A percentile compares a stretch with the other conserved stretches of the same genome.
Evolutionary conservation across 345 rosid genomes (phyloP).

Genomic region (Eucalyptus coolabah): DNA sequence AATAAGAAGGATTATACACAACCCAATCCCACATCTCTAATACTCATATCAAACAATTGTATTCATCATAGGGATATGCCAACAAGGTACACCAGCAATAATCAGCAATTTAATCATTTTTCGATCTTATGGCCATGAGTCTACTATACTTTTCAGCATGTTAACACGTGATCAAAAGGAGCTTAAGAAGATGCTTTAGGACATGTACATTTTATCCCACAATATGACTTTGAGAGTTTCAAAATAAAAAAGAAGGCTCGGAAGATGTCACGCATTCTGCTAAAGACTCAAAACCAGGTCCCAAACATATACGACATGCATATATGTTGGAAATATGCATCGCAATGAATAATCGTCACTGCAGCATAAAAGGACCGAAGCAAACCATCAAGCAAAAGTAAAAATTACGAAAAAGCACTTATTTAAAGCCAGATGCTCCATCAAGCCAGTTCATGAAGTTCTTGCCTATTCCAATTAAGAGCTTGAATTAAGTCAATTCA

Average conservation of each 20-base stretch:
- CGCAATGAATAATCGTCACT: fast-evolving
- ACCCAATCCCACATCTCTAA: not conserved
- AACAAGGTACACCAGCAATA: not conserved
- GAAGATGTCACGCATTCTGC: not conserved
- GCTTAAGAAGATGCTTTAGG: not conserved
- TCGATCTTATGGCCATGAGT: not conserved
- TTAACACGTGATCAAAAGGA: not conserved
- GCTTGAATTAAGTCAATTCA: not conserved
- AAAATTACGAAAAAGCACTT: not conserved
- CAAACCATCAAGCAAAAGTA: not conserved
- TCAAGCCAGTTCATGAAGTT: not conserved
- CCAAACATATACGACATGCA: not conserved
- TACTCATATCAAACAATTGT: not conserved
- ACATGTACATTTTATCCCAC: not conserved
- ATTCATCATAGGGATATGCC: not conserved
- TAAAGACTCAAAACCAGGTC: not conserved
- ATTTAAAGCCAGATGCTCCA: not conserved
- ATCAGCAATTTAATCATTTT: not conserved
- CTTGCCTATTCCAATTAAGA: not conserved
- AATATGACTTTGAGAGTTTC: not conserved
- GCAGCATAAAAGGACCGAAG: not conserved
- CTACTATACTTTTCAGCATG: not conserved
- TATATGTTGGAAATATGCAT: not conserved
- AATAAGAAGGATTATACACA: not conserved
- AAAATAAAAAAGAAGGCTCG: not conserved